A percentile compares a stretch with the other conserved stretches of the same genome.
phyloP scores from a whole-genome alignment of 441 rosid species.

The Brassica hybrid region DNA sequence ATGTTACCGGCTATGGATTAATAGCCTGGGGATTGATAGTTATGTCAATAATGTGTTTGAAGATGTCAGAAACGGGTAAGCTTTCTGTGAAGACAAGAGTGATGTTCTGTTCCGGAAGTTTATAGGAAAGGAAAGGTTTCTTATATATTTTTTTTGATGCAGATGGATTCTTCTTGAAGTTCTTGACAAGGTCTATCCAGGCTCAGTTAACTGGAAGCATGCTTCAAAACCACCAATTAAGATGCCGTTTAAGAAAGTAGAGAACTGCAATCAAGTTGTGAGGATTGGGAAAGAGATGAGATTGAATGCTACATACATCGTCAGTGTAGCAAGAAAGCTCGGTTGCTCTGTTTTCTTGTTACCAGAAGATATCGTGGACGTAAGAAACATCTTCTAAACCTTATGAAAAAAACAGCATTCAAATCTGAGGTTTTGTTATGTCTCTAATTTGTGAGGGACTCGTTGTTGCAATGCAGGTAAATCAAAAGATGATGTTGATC shows the following conservation, averaged over 20 bases:
- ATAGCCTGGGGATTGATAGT: no score
- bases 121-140: no score
- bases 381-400: constrained; percentile 36
- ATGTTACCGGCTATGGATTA: no score
- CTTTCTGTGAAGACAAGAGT: no score
- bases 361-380: constrained; percentile 95
- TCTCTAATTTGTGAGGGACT: not conserved
- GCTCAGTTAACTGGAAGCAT: no score
- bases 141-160: no score
- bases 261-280: constrained; percentile 78
- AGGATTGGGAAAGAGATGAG: constrained; percentile 67
- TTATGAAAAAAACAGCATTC: not conserved
- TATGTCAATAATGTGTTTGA: no score
- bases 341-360: constrained; percentile 96
- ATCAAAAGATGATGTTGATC: constrained; percentile 74
- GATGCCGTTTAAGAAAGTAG: constrained; percentile 80
- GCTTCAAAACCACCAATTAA: constrained; percentile 71
- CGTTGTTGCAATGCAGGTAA: constrained; percentile 58
- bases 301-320: constrained; percentile 85
- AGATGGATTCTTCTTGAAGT: no score
- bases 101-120: no score
- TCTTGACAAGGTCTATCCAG: no score
- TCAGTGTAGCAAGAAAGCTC: constrained; percentile 46
- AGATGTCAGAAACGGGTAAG: no score
- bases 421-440: not conserved